Evolutionary conservation across 257 asterid species (phyloP), one percentile per base, ranked within the genome.

Genomic region (Ajuga chamaepitys): DNA sequence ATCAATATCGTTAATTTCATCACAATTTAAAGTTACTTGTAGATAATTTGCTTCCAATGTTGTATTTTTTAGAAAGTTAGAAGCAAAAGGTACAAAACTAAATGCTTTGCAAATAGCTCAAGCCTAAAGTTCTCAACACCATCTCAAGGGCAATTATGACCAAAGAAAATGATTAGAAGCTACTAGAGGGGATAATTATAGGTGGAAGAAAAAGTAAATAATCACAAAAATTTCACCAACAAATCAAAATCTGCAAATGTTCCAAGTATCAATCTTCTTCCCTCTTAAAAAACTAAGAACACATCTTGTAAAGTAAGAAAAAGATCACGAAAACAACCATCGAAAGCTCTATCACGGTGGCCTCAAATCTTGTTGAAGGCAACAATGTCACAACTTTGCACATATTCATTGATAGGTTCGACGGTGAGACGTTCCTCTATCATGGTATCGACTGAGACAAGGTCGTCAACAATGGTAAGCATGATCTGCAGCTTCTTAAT

Each of bases 401-500:
- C 83, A 20, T 78, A 77, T 58, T 86, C 91, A 9, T 71, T 86
- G 77, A 40, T 17, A 1, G 95, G 95, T 77, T 84, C 91, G 9
- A 55, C 95, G 0, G 85, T 84, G 58, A 84, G 88, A 9, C 30
- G 35, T 58, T 83, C 88, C 81, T 87, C 92, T 0, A 85, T 74
- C 63, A 87, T 70, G 45, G 56, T 35, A 35, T 87, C 95, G 17
- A 87, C 92, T 0, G 95, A 87, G 58, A 85, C 92, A 0, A 80
- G 81, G 62, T 87, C 95, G 41, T 87, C 95, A 7, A 87, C 78
- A 5, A 84, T 81, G 62, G 95, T 85, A 50, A 87, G 78, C 92
- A 87, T 82, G 58, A 87, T 87, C 62, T 82, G 89, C n/a, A 87
- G 77, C 82, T 87, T 87, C 83, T 87, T 85, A 2, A 87, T 87